Conservation (phyloP, 2,329 filamentous ascomycete genomes). For the Fusarium hainanense region DNA sequence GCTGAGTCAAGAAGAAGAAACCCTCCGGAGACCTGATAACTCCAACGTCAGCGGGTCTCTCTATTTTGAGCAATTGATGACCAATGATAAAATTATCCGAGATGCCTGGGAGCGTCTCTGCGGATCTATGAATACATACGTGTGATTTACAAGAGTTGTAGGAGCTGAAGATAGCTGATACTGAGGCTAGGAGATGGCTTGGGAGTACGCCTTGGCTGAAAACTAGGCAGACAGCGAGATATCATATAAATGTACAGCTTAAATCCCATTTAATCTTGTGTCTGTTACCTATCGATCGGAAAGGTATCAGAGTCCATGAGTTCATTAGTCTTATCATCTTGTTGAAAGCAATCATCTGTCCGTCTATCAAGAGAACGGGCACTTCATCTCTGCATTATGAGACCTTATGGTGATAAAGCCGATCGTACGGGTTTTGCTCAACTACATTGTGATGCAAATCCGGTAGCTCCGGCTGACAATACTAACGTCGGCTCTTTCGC, state of each 20-base stretch:
- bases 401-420: neutral
- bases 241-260: neutral
- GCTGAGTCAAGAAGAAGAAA: neutral
- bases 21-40: neutral
- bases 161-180: neutral
- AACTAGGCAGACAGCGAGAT: conserved; percentile 2
- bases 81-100: neutral
- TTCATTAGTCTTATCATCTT: too few relatives aligned
- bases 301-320: too few relatives aligned
- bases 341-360: too few relatives aligned
- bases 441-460: fast-evolving
- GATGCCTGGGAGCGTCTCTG: fast-evolving
- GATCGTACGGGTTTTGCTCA: neutral
- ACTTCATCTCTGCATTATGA: too few relatives aligned
- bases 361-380: neutral
- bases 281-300: too few relatives aligned
- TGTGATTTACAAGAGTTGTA: too few relatives aligned
- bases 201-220: conserved; percentile 22
- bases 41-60: neutral
- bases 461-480: neutral
- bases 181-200: neutral
- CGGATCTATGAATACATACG: too few relatives aligned
- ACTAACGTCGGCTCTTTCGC: neutral
- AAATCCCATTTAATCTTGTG: too few relatives aligned
- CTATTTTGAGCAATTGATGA: neutral